These are phyloP conservation scores for Saccharum hybrid DNA, from an alignment of 202 grass and related monocot genomes.

Conservation along the genomic window DNA sequence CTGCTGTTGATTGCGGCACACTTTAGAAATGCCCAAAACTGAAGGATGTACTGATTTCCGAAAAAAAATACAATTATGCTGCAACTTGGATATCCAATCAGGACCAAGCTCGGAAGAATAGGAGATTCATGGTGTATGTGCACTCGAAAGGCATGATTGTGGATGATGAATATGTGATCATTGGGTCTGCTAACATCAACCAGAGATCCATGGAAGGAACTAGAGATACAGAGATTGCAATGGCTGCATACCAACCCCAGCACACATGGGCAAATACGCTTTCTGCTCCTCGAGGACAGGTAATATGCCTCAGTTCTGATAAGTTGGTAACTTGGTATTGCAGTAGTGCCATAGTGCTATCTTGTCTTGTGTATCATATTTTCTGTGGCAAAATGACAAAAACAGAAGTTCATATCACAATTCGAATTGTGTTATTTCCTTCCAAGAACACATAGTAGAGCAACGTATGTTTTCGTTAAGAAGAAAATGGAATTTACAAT, in stretches of 20 bases:
- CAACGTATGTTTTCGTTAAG: background rate
- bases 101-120: conserved; percentile 58
- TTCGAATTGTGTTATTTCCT: background rate
- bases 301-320: conserved; percentile 16
- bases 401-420: no score
- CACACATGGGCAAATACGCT: conserved; percentile 71
- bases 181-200: conserved; percentile 86
- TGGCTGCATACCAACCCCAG: conserved; percentile 72
- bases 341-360: background rate
- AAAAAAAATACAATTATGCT: background rate
- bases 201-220: conserved; percentile 81
- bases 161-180: conserved; percentile 85
- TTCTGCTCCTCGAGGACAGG: conserved; percentile 68
- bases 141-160: conserved; percentile 90
- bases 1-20: background rate
- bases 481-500: background rate
- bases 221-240: conserved; percentile 86
- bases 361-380: background rate
- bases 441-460: background rate
- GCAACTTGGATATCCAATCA: conserved; percentile 33
- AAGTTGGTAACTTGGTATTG: background rate
- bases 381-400: background rate
- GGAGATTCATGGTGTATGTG: conserved; percentile 88
- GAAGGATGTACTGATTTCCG: background rate
- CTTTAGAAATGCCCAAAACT: background rate